phyloP scores from a whole-genome alignment of 257 asterid species.

The Solanum habrochaites region DNA sequence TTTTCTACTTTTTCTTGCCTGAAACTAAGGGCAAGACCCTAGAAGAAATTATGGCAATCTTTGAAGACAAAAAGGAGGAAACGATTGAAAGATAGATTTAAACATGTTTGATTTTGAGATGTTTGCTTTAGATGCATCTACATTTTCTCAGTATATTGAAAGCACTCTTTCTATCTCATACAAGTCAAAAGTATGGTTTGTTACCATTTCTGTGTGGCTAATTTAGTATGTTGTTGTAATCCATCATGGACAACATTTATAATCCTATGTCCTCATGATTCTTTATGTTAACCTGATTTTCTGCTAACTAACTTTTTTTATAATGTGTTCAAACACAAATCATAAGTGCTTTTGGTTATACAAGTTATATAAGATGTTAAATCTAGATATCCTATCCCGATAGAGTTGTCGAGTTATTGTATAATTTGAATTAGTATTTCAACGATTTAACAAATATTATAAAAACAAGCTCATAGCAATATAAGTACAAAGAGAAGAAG shows the following conservation, averaged over 20 bases:
- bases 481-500: no score
- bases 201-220: background rate
- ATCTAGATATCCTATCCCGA: background rate
- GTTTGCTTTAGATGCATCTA: background rate
- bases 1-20: slow-evolving; percentile 67
- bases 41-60: slow-evolving; percentile 56
- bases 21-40: slow-evolving; percentile 71
- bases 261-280: no score
- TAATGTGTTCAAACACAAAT: background rate
- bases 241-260: background rate
- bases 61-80: slow-evolving; percentile 31
- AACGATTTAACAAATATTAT: background rate
- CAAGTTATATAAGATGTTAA: background rate
- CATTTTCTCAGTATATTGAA: background rate
- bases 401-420: background rate
- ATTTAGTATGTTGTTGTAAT: background rate
- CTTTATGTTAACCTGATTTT: background rate
- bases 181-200: background rate
- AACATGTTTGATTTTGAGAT: background rate
- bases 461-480: no score
- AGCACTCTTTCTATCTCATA: background rate
- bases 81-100: background rate
- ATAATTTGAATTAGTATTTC: background rate
- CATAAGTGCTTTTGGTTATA: background rate
- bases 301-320: background rate